phyloP scores from a whole-genome alignment of 768 basidiomycete species.

The Lyophyllum semitale region DNA sequence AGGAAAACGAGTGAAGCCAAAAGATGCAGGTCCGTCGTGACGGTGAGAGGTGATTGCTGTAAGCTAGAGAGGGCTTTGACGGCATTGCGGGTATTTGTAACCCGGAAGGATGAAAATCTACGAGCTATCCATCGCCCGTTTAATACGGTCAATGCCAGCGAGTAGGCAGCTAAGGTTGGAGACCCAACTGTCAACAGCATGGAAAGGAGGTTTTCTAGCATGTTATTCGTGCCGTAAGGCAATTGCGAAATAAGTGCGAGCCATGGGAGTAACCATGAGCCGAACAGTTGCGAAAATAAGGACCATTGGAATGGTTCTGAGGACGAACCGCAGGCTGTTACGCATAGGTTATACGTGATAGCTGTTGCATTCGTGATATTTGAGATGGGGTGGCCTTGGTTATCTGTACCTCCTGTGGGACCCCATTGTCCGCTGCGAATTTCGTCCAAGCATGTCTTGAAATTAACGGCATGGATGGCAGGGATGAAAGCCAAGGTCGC shows the following conservation, averaged over 20 bases:
- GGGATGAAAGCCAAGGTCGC: not conserved
- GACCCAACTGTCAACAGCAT: slow-evolving; percentile 42
- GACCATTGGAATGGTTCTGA: slow-evolving; percentile 23
- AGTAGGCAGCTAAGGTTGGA: slow-evolving; percentile 41
- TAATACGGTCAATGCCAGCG: slow-evolving; percentile 30
- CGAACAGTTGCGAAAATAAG: slow-evolving; percentile 35
- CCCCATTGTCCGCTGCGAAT: slow-evolving; percentile 8
- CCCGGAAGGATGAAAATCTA: slow-evolving; percentile 21
- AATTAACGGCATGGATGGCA: not conserved
- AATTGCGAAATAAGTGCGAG: slow-evolving; percentile 43
- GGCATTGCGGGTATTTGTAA: slow-evolving; percentile 27
- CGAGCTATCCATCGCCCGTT: slow-evolving; percentile 35
- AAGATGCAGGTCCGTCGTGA: slow-evolving; percentile 21
- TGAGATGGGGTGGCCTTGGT: slow-evolving; percentile 15
- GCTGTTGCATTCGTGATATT: slow-evolving; percentile 22
- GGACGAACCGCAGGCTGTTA: slow-evolving; percentile 20
- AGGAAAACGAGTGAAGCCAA: slow-evolving; percentile 40
- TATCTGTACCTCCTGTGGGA: slow-evolving; percentile 11
- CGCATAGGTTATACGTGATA: slow-evolving; percentile 25
- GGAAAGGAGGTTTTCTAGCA: slow-evolving; percentile 35
- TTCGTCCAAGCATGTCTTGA: slow-evolving; percentile 4
- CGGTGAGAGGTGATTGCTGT: slow-evolving; percentile 40
- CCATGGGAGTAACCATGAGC: slow-evolving; percentile 44
- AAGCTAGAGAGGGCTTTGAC: slow-evolving; percentile 33
- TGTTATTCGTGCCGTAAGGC: slow-evolving; percentile 37